phyloP scores from a whole-genome alignment of 1,139 yeast species.

The Zygosaccharomyces sapae region DNA sequence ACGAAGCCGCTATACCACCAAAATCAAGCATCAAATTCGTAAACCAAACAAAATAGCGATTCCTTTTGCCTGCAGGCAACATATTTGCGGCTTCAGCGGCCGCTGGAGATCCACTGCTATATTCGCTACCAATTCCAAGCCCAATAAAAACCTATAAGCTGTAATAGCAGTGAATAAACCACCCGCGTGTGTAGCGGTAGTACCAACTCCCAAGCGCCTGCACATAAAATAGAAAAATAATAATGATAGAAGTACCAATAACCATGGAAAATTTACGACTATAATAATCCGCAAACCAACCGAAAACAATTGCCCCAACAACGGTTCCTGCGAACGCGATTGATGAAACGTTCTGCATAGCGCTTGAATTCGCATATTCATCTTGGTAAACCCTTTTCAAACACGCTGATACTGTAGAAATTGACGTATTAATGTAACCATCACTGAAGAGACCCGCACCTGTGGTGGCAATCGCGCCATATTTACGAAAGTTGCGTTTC shows the following conservation, averaged over 20 bases:
- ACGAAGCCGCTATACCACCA: constrained; percentile 80
- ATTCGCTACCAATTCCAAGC: constrained; percentile 83
- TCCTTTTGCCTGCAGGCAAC: constrained; percentile 76
- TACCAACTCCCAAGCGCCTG: constrained; percentile 76
- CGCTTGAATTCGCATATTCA: constrained; percentile 56
- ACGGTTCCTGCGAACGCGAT: constrained; percentile 90
- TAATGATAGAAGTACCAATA: constrained; percentile 64
- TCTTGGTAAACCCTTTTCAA: constrained; percentile 59
- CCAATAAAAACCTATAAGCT: constrained; percentile 81
- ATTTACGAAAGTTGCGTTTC: constrained; percentile 22
- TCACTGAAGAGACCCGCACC: constrained; percentile 92
- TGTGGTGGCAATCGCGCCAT: constrained; percentile 78
- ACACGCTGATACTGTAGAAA: constrained; percentile 73
- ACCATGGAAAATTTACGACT: constrained; percentile 82
- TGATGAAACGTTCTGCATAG: constrained; percentile 76
- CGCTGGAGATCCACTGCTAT: constrained; percentile 90
- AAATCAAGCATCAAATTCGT: constrained; percentile 83
- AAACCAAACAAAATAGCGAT: constrained; percentile 84
- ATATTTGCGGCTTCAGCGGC: constrained; percentile 86
- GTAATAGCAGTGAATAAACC: constrained; percentile 73
- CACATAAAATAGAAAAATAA: constrained; percentile 67
- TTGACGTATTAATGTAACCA: constrained; percentile 83
- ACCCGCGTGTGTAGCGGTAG: constrained; percentile 56
- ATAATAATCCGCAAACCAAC: constrained; percentile 70
- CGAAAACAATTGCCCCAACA: constrained; percentile 78